Base-by-base conservation (phyloP, 2,329 filamentous ascomycete species). In the Ascochyta pisi region DNA sequence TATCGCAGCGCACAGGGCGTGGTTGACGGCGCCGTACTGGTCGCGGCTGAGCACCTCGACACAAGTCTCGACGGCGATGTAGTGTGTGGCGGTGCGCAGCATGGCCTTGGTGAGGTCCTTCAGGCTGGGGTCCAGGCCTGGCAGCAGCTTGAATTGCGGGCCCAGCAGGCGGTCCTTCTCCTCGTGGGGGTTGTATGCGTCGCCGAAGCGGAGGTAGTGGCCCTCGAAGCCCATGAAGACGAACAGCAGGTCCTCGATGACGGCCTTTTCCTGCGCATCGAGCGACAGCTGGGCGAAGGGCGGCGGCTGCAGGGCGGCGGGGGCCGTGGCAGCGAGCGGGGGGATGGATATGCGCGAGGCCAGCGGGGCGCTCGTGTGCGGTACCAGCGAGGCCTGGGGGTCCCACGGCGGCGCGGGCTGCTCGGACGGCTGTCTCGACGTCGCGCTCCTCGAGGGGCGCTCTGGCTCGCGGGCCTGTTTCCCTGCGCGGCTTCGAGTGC, bases 141-240 rank as follows among this genome's bases (percentile, higher is more conserved):
- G 84, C 6, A 91, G 79, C 58, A 97, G 87, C 61, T 87, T 87
- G 77, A 92, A 98, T 9, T 82, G 79, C 1, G 95, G 95, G 0
- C 95, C 95, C 6, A 89, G 84, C 45, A 99, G 81, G 13, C 93
- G 87, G 69, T 96, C 92, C 68, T 94, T 91, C 78, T 99, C 95
- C 47, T 91, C 87, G 3, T 84, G 80, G 0, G 93, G 92, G 65
- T 96, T 88, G 73, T 96, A 98, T 8, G 85, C 84, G 63, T 91
- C 89, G 55, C 84, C 85, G 72, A 92, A 98, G 51, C 91, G 90
- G 59, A 99, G 90, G 73, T 98, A 98, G 74, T 96, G 92, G n/a
- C 95, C 95, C 77, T 99, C 95, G 62, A 92, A 96, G 23, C 95
- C 95, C 93, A 99, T 97, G 67, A 98, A 96, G 5, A 96, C 92